These are phyloP conservation scores for Ordospora pajunii DNA, from an alignment of 371 early-diverging fungal species.

Conservation along the genomic window DNA sequence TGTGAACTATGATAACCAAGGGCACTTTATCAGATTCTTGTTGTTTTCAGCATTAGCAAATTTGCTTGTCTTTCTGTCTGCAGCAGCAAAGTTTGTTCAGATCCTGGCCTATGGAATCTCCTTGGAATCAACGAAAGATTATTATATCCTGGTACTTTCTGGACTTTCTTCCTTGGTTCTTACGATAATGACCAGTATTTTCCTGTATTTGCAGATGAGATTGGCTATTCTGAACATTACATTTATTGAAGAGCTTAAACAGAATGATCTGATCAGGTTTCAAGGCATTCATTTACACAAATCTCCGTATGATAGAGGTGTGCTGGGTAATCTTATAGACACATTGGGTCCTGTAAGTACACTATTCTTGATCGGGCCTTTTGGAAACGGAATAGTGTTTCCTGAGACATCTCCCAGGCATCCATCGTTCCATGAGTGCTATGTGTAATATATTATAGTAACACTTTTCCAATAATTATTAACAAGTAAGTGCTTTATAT, in stretches of 20 bases:
- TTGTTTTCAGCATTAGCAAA: constrained; percentile 26
- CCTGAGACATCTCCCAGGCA: not conserved
- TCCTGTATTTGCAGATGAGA: constrained; percentile 3
- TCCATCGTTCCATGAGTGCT: not conserved
- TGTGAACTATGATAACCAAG: constrained; percentile 70
- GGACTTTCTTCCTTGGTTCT: not conserved
- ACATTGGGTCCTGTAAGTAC: not conserved
- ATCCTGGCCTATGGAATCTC: not conserved
- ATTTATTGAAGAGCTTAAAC: constrained; percentile 8
- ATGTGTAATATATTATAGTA: not conserved
- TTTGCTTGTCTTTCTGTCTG: not conserved
- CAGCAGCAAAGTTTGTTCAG: not conserved
- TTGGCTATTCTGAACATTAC: not conserved
- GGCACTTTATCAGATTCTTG: constrained; percentile 61
- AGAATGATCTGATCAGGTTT: not conserved
- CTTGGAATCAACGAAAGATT: not conserved
- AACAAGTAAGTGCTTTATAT: no score
- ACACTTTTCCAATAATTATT: not conserved
- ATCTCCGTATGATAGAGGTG: constrained; percentile 3
- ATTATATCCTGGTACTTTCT: not conserved
- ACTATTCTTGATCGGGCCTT: not conserved
- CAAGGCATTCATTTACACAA: not conserved
- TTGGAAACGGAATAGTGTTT: constrained; percentile 1
- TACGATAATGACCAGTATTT: not conserved
- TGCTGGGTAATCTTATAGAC: not conserved